Percentiles rank a stretch among this genome's conserved stretches.
phyloP scores from a whole-genome alignment of 1,139 yeast species.

The Suhomyces atakaporum region DNA sequence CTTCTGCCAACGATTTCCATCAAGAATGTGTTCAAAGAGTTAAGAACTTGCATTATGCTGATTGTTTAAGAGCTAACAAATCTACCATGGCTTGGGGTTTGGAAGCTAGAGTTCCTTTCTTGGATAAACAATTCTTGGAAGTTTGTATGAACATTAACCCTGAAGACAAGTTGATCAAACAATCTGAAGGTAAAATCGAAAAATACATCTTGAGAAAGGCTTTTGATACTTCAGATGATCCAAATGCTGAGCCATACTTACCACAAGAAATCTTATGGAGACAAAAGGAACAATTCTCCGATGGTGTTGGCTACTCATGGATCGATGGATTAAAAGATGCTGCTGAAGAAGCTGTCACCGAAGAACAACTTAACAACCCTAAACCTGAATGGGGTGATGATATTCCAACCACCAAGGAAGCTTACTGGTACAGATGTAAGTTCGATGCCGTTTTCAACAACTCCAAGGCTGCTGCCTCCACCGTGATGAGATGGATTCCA shows the following conservation, averaged over 20 bases:
- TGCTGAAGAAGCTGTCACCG: conserved; percentile 83
- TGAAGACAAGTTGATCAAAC: conserved; percentile 80
- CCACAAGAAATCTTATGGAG: conserved; percentile 98
- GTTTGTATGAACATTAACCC: conserved; percentile 95
- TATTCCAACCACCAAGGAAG: conserved; percentile 96
- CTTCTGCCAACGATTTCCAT: conserved; percentile 89
- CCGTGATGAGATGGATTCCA: conserved; percentile 99
- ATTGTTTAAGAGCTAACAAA: conserved; percentile 98
- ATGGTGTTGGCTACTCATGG: conserved; percentile 99
- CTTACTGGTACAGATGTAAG: conserved; percentile 97
- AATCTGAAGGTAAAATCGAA: conserved; percentile 73
- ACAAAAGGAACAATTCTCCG: conserved; percentile 99
- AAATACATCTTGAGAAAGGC: conserved; percentile 96
- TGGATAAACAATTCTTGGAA: conserved; percentile 90
- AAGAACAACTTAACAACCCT: conserved; percentile 85
- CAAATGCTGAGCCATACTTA: conserved; percentile 74
- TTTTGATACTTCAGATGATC: conserved; percentile 81
- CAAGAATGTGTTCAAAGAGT: conserved; percentile 93
- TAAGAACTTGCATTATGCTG: conserved; percentile 95
- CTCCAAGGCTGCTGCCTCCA: conserved; percentile 86
- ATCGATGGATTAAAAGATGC: conserved; percentile 96
- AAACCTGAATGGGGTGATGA: conserved; percentile 96
- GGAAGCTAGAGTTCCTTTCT: conserved; percentile 99
- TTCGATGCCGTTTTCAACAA: conserved; percentile 87
- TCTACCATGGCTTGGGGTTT: conserved; percentile 99